Base-by-base conservation (phyloP, 1,284 basidiomycete genomes). In the Bothia castanella region DNA sequence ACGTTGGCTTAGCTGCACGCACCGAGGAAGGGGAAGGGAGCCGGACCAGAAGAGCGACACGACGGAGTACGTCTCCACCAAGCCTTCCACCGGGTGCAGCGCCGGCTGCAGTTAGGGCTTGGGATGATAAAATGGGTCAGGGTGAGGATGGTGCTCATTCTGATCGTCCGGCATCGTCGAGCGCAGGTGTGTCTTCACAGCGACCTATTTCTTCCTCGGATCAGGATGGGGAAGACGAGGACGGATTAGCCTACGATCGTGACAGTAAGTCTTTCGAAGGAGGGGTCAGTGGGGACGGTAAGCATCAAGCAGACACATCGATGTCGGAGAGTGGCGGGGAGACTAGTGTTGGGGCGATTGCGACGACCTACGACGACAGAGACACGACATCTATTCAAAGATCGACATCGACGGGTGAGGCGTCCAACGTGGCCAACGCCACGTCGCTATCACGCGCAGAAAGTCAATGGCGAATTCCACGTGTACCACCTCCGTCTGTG, bases 61-160 rank as follows among this genome's bases (percentile, higher is more conserved):
- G 62, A 53, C 60, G 65, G 39, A 66, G 63, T 47, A 64, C 63
- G 23, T 60, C 60, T 20, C 62, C 60, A 21, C 63, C 62, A 29
- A 66, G 25, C 58, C 71, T 51, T 47, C 71, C 71, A 14, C 60
- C 63, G 0, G 71, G 70, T 35, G 68, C 69, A 14, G 69, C 67
- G 11, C 71, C 70, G 20, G 67, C 70, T 34, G 58, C 60, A 32
- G 53, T 66, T 49, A 57, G 58, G 50, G 58, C 59, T 57, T 69
- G 64, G 63, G 64, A 70, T 59, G 61, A 60, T 52, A 58, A 56
- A 55, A 54, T 61, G 47, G 58, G 59, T 58, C 61, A 62, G 55
- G 58, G 61, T 57, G 58, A 60, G 55, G 52, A 58, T 49, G 59
- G 59, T 48, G 67, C 72, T 50, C 73, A 73, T 64, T 64, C 62